Conservation (phyloP, 352 stramenopile species). For the Phytophthora brassicae region DNA sequence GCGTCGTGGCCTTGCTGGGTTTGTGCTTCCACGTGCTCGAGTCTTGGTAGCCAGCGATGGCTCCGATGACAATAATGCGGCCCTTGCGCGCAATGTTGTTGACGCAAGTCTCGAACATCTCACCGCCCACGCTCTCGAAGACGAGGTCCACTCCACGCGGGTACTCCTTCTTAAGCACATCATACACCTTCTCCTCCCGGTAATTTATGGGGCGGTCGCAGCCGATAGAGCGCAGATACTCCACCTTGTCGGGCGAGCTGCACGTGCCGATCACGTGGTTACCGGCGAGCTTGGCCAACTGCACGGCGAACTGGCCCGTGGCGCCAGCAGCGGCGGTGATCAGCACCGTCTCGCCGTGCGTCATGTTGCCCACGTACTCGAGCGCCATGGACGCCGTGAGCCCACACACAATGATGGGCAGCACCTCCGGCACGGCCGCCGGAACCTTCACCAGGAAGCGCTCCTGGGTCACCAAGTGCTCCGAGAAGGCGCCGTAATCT, state of each 20-base stretch:
- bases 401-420: conserved; percentile 53
- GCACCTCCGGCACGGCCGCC: conserved; percentile 23
- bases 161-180: conserved; percentile 73
- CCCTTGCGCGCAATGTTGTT: conserved; percentile 61
- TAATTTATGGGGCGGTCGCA: conserved; percentile 88
- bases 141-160: conserved; percentile 67
- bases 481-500: conserved; percentile 53
- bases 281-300: conserved; percentile 82
- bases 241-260: conserved; percentile 84
- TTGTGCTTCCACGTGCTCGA: conserved; percentile 41
- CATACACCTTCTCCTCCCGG: conserved; percentile 59
- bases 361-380: conserved; percentile 61
- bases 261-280: conserved; percentile 82
- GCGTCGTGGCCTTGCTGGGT: conserved; percentile 25
- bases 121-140: conserved; percentile 62
- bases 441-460: conserved; percentile 39
- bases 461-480: conserved; percentile 46
- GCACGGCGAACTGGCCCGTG: conserved; percentile 82
- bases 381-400: conserved; percentile 53
- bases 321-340: conserved; percentile 69
- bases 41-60: conserved; percentile 54
- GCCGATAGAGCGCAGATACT: conserved; percentile 70
- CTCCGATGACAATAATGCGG: conserved; percentile 62
- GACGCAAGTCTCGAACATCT: conserved; percentile 50
- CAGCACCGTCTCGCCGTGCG: conserved; percentile 56